phyloP scores from a whole-genome alignment of 2,329 filamentous ascomycete species.

The Fusarium beomiforme region DNA sequence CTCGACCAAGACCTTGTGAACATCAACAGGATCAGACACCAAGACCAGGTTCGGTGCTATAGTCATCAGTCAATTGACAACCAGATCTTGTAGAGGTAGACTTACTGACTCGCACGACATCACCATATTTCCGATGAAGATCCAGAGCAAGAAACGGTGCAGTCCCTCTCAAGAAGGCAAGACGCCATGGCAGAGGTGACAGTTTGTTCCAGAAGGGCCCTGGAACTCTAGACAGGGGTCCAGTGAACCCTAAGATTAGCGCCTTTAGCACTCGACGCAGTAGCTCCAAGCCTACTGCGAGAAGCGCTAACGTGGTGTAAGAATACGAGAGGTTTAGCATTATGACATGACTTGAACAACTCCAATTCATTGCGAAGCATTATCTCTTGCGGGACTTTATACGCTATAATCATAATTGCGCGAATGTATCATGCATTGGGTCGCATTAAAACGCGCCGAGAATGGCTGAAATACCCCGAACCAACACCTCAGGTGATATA shows the following conservation, averaged over 20 bases:
- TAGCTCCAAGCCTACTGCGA: neutral
- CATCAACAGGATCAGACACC: neutral
- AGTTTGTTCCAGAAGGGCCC: neutral
- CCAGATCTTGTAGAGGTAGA: neutral
- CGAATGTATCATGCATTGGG: accelerated
- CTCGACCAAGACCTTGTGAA: neutral
- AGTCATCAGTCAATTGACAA: neutral
- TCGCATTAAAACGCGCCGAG: neutral
- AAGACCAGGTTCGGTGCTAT: neutral
- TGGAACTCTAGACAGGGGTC: neutral
- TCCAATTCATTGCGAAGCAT: neutral
- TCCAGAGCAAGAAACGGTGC: neutral
- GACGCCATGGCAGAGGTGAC: neutral
- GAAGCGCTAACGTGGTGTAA: neutral
- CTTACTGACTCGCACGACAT: neutral
- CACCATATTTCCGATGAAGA: neutral
- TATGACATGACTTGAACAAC: neutral
- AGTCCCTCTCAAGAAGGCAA: neutral
- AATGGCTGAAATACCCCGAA: neutral
- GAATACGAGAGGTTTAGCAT: neutral
- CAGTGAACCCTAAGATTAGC: neutral
- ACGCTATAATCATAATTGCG: neutral
- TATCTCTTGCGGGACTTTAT: neutral
- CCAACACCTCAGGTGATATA: neutral
- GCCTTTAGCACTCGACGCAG: neutral